Conservation (phyloP, 2,329 filamentous ascomycete genomes). For the Colletotrichum horii region DNA sequence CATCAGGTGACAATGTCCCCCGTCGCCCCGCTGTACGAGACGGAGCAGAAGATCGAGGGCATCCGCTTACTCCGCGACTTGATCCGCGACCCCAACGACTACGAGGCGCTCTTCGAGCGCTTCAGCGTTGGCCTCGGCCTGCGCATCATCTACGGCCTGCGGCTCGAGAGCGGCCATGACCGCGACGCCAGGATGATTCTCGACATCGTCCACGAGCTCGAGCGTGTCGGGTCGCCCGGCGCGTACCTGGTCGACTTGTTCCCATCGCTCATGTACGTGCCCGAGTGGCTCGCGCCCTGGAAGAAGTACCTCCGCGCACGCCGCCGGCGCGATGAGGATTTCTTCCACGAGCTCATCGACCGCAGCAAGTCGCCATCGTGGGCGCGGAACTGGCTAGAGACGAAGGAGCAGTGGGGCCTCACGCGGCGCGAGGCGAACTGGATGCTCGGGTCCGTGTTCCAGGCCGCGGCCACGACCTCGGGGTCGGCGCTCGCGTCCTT, state of each 20-base stretch:
- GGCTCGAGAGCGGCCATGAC: slow-evolving; percentile 37
- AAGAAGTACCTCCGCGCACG: slow-evolving; percentile 23
- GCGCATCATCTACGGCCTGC: slow-evolving; percentile 41
- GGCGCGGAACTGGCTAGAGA: not conserved
- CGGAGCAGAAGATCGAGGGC: slow-evolving; percentile 34
- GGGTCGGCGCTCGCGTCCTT: slow-evolving; percentile 32
- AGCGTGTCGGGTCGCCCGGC: slow-evolving; percentile 32
- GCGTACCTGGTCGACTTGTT: slow-evolving; percentile 38
- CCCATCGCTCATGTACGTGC: slow-evolving; percentile 31
- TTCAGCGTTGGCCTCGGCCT: slow-evolving; percentile 46
- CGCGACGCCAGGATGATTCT: slow-evolving; percentile 32
- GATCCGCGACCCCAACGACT: slow-evolving; percentile 34
- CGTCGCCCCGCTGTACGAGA: slow-evolving; percentile 32
- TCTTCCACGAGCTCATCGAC: slow-evolving; percentile 9
- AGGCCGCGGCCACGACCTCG: slow-evolving; percentile 41
- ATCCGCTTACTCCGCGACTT: slow-evolving; percentile 34
- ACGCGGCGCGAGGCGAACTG: slow-evolving; percentile 30
- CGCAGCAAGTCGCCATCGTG: slow-evolving; percentile 8
- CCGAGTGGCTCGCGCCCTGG: slow-evolving; percentile 28
- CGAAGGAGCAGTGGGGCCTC: slow-evolving; percentile 14
- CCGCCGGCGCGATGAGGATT: slow-evolving; percentile 15
- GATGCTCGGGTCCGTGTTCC: slow-evolving; percentile 36
- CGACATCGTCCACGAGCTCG: slow-evolving; percentile 36
- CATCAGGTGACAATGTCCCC: slow-evolving; percentile 34
- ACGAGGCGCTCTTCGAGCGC: slow-evolving; percentile 41